Percentiles rank a stretch among this genome's conserved stretches.
Evolutionary conservation across 1,284 basidiomycete genomes (phyloP).

Genomic region (Xerocomus minutiporus): DNA sequence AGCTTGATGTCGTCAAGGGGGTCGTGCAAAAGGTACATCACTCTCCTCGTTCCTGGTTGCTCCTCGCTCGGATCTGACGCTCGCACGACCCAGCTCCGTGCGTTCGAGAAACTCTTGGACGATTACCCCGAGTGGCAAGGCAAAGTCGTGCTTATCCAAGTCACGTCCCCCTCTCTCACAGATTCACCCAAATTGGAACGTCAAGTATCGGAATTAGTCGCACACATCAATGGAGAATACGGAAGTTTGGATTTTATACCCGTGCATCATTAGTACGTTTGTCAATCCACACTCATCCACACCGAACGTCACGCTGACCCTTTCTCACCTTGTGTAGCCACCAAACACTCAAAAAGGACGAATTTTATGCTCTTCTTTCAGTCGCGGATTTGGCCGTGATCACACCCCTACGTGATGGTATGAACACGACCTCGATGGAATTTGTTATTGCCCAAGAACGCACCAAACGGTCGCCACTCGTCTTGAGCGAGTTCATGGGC

Average conservation of each 20-base stretch:
- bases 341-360: constrained; percentile 95
- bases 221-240: constrained; percentile 96
- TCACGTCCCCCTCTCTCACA: constrained; percentile 91
- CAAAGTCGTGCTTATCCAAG: constrained; percentile 82
- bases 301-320: not conserved
- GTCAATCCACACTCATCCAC: not conserved
- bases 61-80: not conserved
- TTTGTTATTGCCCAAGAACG: constrained; percentile 91
- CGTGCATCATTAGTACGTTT: constrained; percentile 94
- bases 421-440: constrained; percentile 99
- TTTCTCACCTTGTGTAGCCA: constrained; percentile 51
- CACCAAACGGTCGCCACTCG: constrained; percentile 79
- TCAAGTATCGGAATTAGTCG: constrained; percentile 91
- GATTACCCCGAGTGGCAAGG: constrained; percentile 96
- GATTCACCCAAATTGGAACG: constrained; percentile 94
- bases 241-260: constrained; percentile 95
- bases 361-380: constrained; percentile 95
- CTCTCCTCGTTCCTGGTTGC: not conserved
- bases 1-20: constrained; percentile 97
- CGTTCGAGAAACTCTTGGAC: constrained; percentile 91
- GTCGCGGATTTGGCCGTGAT: constrained; percentile 96
- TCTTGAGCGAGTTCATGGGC: constrained; percentile 97
- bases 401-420: constrained; percentile 93
- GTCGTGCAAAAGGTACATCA: constrained; percentile 83
- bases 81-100: constrained; percentile 61